Base-by-base conservation (phyloP, 2,329 filamentous ascomycete species). In the Basipetospora chlamydospora region DNA sequence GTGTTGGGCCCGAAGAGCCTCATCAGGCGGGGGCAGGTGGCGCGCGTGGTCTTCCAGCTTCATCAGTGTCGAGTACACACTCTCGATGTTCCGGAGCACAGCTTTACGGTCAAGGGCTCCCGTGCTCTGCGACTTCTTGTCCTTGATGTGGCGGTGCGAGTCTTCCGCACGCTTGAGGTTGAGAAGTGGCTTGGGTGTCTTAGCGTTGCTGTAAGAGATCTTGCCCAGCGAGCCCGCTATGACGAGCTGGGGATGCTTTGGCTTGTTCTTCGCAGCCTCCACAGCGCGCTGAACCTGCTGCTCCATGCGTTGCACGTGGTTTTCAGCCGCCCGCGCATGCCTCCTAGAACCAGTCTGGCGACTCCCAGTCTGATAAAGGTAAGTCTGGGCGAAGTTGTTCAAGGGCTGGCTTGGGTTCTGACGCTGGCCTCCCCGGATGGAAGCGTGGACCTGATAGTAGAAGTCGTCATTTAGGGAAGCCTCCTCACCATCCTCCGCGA, bases 301-400 rank as follows among this genome's bases (percentile, higher is more conserved):
- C 57, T 98, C 88, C 90, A 98, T 98, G 38, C 90, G 80, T 55
- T 96, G 90, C 63, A 96, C 84, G 52, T 98, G 90, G 53, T 95
- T 98, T 55, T 98, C 90, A 13, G 84, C 86, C 29, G 80, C 84
- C 41, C 85, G 73, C 42, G 78, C 76, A 46, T 90, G 77, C 44
- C 86, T 74, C 43, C 86, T 68, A 51, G 74, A 72, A 28, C 72
- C 74, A 38, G 81, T 80, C 45, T 86, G 76, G 15, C 87, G 77
- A 46, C 80, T 83, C 20, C 88, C 88, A 3, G 88, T 95, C 57
- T 96, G 88, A 58, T 92, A 93, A 3, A 98, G 67, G 51, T 98
- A 98, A 0, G 90, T 98, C 58, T 98, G 90, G 0, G 90, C 90
- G 56, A 98, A 96, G 56, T 94, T 90, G 54, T 82, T 93, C 10